Evolutionary conservation across 768 basidiomycete genomes (phyloP).

Genomic region (Stropharia rugosoannulata): DNA sequence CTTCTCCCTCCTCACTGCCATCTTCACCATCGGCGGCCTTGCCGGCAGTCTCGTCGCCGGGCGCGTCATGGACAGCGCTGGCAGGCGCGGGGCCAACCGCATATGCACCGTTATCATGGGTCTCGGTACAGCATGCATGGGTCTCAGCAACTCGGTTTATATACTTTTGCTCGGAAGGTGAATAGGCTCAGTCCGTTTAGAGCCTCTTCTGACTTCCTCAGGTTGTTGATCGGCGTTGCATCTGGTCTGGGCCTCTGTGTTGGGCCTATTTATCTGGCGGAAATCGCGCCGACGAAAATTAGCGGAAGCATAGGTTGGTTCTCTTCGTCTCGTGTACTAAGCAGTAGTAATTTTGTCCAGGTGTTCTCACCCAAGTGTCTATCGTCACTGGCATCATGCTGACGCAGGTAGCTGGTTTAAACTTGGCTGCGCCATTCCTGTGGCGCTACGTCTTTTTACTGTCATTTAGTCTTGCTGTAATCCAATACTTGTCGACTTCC

Average conservation of each 20-base stretch:
- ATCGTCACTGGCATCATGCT: slow-evolving; percentile 86
- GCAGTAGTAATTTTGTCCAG: slow-evolving; percentile 30
- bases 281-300: slow-evolving; percentile 77
- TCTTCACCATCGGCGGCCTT: slow-evolving; percentile 88
- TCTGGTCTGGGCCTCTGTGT: slow-evolving; percentile 76
- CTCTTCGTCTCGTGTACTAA: not conserved
- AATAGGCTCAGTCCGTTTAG: slow-evolving; percentile 12
- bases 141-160: slow-evolving; percentile 53
- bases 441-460: slow-evolving; percentile 75
- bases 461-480: slow-evolving; percentile 53
- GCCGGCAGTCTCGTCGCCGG: slow-evolving; percentile 72
- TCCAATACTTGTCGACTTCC: slow-evolving; percentile 55
- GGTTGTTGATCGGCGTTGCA: slow-evolving; percentile 66
- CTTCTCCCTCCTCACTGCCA: slow-evolving; percentile 82
- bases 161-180: slow-evolving; percentile 68
- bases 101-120: slow-evolving; percentile 55
- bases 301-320: slow-evolving; percentile 69
- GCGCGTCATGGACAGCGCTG: slow-evolving; percentile 65
- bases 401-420: slow-evolving; percentile 78
- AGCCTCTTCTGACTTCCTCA: slow-evolving; percentile 22
- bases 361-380: slow-evolving; percentile 77
- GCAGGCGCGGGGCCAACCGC: slow-evolving; percentile 67
- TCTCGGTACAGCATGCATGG: slow-evolving; percentile 66
- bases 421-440: slow-evolving; percentile 61
- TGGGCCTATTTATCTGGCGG: slow-evolving; percentile 83